Base-by-base conservation (phyloP, 2,329 filamentous ascomycete genomes). In the Pseudophaeomoniella oleicola region DNA sequence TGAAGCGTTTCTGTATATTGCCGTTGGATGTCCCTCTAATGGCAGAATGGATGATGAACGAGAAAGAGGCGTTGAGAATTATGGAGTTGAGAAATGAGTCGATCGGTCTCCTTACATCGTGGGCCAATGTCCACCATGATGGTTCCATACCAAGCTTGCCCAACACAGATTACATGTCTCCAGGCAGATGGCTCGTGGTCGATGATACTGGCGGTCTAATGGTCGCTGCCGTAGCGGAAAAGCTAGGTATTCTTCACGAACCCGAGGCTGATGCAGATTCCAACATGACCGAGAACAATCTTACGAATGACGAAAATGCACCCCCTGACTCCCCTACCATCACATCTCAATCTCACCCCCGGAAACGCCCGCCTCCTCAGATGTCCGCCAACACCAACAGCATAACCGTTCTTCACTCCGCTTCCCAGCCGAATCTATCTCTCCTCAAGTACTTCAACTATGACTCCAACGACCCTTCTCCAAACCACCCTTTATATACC, bases 391-490 rank as follows among this genome's bases (percentile, higher is more conserved):
- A 59, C 35, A 75, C 70, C 42, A 94, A 85, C 59, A 88, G 78
- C 41, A 74, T 84, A 44, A 93, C 86, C 1, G 57, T 93, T 36
- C 59, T 94, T 19, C 86, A 94, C 57, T 63, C 78, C 36, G 85
- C 87, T 56, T 73, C 79, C 18, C 86, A 94, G 56, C 82, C 86
- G 2, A 96, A 94, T 54, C 73, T 96, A 40, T 78, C 78, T 13
- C 71, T 90, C 34, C 71, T 98, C 14, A 83, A 83, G 54, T 92
- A 94, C 65, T 96, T 93, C 60, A 75, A 76, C 55, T 96, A 78
- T 60, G 85, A 93, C 58, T 64, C 70, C 46, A 71, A 72, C 40
- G 75, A 74, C 42, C 75, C 66, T 37, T 65, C 71, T 11, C 65
- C 75, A 16, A 56, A 63, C 0, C 90, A 96, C 53, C 88, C 90